Conservation (phyloP, 164 flowering plant genomes). For the Houttuynia cordata region DNA sequence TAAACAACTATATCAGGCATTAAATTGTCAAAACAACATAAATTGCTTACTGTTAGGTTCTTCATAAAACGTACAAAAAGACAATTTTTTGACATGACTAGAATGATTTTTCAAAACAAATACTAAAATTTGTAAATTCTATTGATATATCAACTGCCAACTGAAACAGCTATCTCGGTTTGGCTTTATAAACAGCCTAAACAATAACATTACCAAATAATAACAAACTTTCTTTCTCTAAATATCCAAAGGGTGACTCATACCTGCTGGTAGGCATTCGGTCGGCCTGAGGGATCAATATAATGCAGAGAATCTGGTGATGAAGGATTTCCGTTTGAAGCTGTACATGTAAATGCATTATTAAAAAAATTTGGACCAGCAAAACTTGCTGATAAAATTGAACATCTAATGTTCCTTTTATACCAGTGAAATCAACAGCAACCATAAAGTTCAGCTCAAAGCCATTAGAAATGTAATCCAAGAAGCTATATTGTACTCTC, state of each 20-base stretch:
- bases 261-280: constrained; percentile 89
- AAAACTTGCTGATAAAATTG: neutral
- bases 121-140: too few relatives aligned
- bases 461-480: constrained; percentile 87
- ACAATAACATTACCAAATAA: too few relatives aligned
- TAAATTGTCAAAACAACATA: too few relatives aligned
- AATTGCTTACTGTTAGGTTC: neutral
- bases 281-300: constrained; percentile 61
- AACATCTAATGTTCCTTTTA: neutral
- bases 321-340: constrained; percentile 84
- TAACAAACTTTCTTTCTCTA: neutral
- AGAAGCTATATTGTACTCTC: constrained; percentile 52
- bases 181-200: too few relatives aligned
- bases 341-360: constrained; percentile 18
- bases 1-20: neutral
- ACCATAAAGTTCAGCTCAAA: constrained; percentile 93
- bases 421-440: constrained; percentile 97
- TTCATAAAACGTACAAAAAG: neutral
- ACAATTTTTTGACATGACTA: too few relatives aligned
- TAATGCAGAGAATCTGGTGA: constrained; percentile 69
- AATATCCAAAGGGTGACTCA: constrained; percentile 1
- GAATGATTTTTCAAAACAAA: too few relatives aligned
- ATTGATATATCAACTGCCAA: too few relatives aligned
- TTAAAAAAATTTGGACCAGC: neutral
- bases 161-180: too few relatives aligned